A percentile compares a stretch with the other conserved stretches of the same genome.
These are phyloP conservation scores for Neoboletus magnificus DNA, from an alignment of 768 basidiomycete genomes.

Conservation along the genomic window DNA sequence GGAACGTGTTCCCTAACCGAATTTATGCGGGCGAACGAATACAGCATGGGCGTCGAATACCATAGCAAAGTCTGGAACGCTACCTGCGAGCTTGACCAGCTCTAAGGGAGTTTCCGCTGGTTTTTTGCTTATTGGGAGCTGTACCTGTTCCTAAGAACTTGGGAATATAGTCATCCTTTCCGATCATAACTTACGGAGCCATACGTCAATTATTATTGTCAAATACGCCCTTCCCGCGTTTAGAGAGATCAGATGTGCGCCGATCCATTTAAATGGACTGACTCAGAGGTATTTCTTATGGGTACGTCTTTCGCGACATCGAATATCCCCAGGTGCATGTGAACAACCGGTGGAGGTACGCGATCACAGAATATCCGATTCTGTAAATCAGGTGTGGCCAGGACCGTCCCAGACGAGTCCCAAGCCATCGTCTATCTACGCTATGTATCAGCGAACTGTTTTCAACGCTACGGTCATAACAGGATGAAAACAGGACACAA, in stretches of 20 bases:
- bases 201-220: no score
- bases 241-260: constrained; percentile 44
- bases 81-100: constrained; percentile 38
- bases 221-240: constrained; percentile 61
- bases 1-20: constrained; percentile 38
- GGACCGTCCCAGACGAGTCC: no score
- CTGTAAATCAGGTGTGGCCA: no score
- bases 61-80: constrained; percentile 35
- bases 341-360: constrained; percentile 78
- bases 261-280: constrained; percentile 29
- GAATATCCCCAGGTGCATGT: constrained; percentile 84
- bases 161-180: constrained; percentile 84
- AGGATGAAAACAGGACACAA: not conserved
- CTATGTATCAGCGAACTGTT: no score
- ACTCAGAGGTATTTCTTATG: constrained; percentile 54
- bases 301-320: constrained; percentile 65
- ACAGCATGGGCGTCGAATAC: constrained; percentile 26
- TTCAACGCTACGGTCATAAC: constrained; percentile 27
- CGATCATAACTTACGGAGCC: constrained; percentile 79
- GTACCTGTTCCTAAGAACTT: constrained; percentile 53
- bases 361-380: constrained; percentile 78
- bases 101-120: constrained; percentile 56
- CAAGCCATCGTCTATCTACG: no score
- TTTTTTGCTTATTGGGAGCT: constrained; percentile 35
- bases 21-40: constrained; percentile 32